Conservation (phyloP, 805 yeast species). For the Helenozyma baotianmanensis region DNA sequence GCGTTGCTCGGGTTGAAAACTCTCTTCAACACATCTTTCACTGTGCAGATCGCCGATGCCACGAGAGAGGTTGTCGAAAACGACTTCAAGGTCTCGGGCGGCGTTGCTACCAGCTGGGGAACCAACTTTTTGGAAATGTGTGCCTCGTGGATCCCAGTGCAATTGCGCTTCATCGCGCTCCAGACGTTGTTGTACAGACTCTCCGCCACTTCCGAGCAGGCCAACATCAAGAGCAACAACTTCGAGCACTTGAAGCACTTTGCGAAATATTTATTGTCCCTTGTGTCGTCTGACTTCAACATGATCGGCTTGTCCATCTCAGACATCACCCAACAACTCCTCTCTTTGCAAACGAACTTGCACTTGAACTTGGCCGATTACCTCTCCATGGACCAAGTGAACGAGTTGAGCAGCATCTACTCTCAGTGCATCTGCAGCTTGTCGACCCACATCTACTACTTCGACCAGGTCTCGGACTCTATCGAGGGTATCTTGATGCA, state of each 20-base stretch:
- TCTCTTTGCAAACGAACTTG: constrained; percentile 44
- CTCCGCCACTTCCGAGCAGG: constrained; percentile 17
- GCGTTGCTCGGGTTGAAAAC: constrained; percentile 48
- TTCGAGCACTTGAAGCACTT: constrained; percentile 32
- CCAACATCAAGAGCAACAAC: constrained; percentile 10
- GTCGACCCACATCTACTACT: constrained; percentile 75
- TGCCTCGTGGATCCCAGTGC: constrained; percentile 78
- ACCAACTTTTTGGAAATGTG: constrained; percentile 56
- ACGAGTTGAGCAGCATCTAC: constrained; percentile 39
- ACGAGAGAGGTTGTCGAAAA: constrained; percentile 47
- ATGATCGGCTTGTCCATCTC: constrained; percentile 84
- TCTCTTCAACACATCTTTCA: constrained; percentile 59
- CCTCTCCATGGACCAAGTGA: constrained; percentile 18
- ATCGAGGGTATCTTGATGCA: constrained; percentile 58
- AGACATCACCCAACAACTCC: constrained; percentile 63
- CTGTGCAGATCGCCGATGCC: constrained; percentile 55
- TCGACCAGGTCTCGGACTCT: constrained; percentile 82
- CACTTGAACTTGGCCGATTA: constrained; percentile 20
- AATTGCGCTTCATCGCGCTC: constrained; percentile 62
- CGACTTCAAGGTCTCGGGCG: constrained; percentile 20
- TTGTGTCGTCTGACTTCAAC: constrained; percentile 73
- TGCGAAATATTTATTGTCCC: constrained; percentile 47
- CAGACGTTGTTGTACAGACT: constrained; percentile 36
- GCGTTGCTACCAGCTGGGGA: constrained; percentile 46
- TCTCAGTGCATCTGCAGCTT: constrained; percentile 62